Percentiles rank a stretch among this genome's conserved stretches.
phyloP scores from a whole-genome alignment of 148 eudicot species.

The Amaranthus hypochondriacus region DNA sequence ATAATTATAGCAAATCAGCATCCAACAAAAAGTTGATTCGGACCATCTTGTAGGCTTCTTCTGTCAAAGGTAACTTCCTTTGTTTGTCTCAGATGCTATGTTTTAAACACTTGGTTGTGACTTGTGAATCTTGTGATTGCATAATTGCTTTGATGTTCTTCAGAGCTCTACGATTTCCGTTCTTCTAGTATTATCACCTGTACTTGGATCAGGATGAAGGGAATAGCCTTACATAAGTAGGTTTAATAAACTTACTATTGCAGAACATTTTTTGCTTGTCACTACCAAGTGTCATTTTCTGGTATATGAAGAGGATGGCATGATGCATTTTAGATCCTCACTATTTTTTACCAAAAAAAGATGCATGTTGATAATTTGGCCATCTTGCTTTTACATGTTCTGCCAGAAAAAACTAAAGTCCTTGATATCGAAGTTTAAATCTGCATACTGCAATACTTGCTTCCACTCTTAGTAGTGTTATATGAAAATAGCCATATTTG shows the following conservation, averaged over 20 bases:
- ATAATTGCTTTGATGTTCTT: background rate
- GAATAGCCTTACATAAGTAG: background rate
- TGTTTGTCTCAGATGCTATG: background rate
- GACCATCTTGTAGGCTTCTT: slow-evolving; percentile 7
- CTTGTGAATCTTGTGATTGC: background rate
- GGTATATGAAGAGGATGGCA: background rate
- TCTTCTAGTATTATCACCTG: slow-evolving; percentile 7
- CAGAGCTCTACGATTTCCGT: background rate
- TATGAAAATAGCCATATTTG: background rate
- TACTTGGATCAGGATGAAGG: slow-evolving; percentile 1
- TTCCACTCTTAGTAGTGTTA: background rate
- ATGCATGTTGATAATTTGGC: background rate
- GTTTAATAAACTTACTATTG: background rate
- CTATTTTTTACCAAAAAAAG: background rate
- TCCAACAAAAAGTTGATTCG: slow-evolving; percentile 21
- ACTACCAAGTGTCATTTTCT: background rate
- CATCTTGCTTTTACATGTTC: background rate
- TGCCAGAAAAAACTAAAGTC: background rate
- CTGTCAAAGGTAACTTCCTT: slow-evolving; percentile 18
- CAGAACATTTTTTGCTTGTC: background rate
- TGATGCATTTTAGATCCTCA: background rate
- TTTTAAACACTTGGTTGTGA: background rate
- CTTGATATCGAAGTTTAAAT: background rate
- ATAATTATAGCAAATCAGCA: slow-evolving; percentile 25
- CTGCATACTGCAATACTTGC: too few species aligned